A percentile compares a stretch with the other conserved stretches of the same genome.
These are phyloP conservation scores for Dryadomyces quercivorus DNA, from an alignment of 2,329 filamentous ascomycete species.

Conservation along the genomic window DNA sequence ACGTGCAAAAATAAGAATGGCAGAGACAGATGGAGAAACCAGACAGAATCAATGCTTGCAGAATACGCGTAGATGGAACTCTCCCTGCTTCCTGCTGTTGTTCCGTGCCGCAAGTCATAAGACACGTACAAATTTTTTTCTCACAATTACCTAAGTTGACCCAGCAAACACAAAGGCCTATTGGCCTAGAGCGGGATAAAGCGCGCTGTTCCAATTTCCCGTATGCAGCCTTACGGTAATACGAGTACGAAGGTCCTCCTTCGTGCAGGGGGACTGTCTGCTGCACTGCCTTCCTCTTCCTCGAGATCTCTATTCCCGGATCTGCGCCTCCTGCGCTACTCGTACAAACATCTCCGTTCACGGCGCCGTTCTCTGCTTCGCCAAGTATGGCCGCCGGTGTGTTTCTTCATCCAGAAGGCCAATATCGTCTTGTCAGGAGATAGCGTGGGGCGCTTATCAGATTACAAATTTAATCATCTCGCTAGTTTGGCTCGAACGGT, in stretches of 20 bases:
- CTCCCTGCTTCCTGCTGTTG: background rate
- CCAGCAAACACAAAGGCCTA: background rate
- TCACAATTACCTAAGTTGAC: conserved; percentile 1
- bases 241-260: background rate
- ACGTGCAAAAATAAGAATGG: too few relatives aligned
- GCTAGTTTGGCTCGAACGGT: background rate
- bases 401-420: too few relatives aligned
- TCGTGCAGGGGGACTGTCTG: background rate
- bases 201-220: background rate
- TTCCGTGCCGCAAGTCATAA: background rate
- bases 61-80: background rate
- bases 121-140: conserved; percentile 1
- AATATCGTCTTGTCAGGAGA: too few relatives aligned
- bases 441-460: background rate
- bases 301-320: background rate
- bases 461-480: background rate
- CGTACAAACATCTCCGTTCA: background rate
- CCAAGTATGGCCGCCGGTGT: too few relatives aligned
- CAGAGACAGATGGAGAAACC: too few relatives aligned
- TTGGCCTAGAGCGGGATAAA: background rate
- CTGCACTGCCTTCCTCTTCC: background rate
- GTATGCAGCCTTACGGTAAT: conserved; percentile 1
- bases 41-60: background rate
- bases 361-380: background rate
- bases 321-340: background rate